Percentiles rank a stretch among this genome's conserved stretches.
These are phyloP conservation scores for Dryadomyces quercus-mongolicae DNA, from an alignment of 2,329 filamentous ascomycete genomes.

Conservation along the genomic window DNA sequence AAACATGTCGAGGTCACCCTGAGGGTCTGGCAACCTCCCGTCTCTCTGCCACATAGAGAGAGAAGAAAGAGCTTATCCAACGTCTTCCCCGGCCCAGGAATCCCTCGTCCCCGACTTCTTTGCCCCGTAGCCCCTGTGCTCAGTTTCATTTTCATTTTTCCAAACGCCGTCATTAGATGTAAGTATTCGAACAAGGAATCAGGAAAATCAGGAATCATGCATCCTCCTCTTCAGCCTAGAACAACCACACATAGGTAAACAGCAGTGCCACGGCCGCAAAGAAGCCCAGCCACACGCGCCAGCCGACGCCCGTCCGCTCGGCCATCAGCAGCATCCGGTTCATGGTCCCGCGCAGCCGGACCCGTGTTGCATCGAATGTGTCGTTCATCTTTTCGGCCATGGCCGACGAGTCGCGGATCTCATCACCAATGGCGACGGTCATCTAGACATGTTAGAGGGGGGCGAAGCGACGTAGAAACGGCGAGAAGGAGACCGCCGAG, in stretches of 20 bases:
- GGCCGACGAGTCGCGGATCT: conserved; percentile 81
- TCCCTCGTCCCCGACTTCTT: no score
- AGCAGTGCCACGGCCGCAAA: conserved; percentile 71
- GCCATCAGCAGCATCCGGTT: conserved; percentile 96
- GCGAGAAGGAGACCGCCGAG: no score
- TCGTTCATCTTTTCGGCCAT: conserved; percentile 95
- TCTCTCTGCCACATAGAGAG: no score
- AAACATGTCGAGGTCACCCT: no score
- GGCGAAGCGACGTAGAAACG: no score
- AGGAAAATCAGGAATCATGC: no score
- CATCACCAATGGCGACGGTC: conserved; percentile 84
- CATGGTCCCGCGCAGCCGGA: conserved; percentile 83
- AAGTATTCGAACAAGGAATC: not conserved
- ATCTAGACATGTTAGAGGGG: conserved; percentile 42
- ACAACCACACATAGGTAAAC: conserved; percentile 90
- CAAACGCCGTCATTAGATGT: not conserved
- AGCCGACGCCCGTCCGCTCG: conserved; percentile 83
- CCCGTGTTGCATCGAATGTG: conserved; percentile 72
- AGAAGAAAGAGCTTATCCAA: no score
- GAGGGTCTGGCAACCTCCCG: no score
- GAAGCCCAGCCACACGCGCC: conserved; percentile 88
- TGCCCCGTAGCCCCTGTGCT: not conserved
- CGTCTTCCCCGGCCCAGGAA: no score
- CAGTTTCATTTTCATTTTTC: not conserved
- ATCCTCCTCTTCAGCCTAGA: no score